Conservation (phyloP, 495 filamentous ascomycete genomes). For the Lasiosphaeria ovina region DNA sequence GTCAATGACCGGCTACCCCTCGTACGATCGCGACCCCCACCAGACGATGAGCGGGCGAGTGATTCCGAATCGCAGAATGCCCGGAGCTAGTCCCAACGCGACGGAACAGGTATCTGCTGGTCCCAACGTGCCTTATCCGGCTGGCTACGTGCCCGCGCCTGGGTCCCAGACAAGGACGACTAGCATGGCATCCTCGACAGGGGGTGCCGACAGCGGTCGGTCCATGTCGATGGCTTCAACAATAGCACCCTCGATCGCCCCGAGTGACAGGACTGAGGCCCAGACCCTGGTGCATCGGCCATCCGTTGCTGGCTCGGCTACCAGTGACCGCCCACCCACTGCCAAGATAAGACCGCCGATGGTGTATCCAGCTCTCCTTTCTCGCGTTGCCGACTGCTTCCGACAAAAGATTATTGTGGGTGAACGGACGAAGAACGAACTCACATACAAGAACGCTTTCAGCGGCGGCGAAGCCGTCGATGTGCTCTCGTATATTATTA, state of each 20-base stretch:
- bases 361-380: conserved; percentile 90
- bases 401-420: conserved; percentile 76
- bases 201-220: conserved; percentile 39
- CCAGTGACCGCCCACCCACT: conserved; percentile 47
- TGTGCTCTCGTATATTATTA: conserved; percentile 88
- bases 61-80: conserved; percentile 63
- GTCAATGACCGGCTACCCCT: conserved; percentile 85
- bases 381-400: conserved; percentile 86
- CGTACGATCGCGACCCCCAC: conserved; percentile 68
- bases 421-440: conserved; percentile 91
- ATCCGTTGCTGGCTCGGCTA: conserved; percentile 45
- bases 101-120: conserved; percentile 19
- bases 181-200: conserved; percentile 50
- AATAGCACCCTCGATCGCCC: conserved; percentile 41
- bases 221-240: conserved; percentile 88
- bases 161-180: conserved; percentile 48
- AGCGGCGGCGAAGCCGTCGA: conserved; percentile 94
- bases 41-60: conserved; percentile 91
- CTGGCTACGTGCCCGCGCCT: conserved; percentile 31
- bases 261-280: conserved; percentile 34
- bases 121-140: conserved; percentile 18
- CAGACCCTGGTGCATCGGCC: conserved; percentile 44
- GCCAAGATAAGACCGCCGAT: conserved; percentile 64
- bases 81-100: conserved; percentile 24
- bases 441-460: conserved; percentile 96